Evolutionary conservation across 192 early-diverging fungal species (phyloP).

Genomic region (Backusella psychrophila): DNA sequence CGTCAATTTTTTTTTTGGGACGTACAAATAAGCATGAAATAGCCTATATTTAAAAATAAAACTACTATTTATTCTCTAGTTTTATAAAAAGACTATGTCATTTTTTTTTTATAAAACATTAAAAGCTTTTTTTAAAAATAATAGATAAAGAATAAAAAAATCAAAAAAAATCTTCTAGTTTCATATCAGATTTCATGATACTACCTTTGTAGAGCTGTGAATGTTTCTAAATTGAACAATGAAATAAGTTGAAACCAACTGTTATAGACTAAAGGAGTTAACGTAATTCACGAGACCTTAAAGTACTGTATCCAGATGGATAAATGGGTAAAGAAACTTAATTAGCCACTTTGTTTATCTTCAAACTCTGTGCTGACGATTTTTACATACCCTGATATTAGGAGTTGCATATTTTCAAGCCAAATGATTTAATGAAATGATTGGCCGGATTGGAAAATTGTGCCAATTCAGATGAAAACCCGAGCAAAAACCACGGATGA

Average conservation of each 20-base stretch:
- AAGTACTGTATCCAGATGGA: not conserved
- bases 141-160: not conserved
- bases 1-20: not conserved
- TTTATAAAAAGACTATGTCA: not conserved
- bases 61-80: not conserved
- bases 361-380: not conserved
- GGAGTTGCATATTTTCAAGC: not conserved
- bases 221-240: not conserved
- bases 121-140: not conserved
- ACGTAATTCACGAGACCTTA: not conserved
- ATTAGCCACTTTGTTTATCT: not conserved
- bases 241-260: not conserved
- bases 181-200: not conserved
- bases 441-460: not conserved
- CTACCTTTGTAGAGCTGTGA: not conserved
- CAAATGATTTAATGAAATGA: not conserved
- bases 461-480: not conserved
- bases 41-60: not conserved
- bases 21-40: not conserved
- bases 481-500: not conserved
- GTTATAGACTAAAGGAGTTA: not conserved
- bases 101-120: not conserved
- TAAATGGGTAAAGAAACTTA: not conserved
- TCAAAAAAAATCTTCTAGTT: not conserved
- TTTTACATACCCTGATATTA: no score